Conservation (phyloP, 495 filamentous ascomycete species). For the Amorphotheca resinae region DNA sequence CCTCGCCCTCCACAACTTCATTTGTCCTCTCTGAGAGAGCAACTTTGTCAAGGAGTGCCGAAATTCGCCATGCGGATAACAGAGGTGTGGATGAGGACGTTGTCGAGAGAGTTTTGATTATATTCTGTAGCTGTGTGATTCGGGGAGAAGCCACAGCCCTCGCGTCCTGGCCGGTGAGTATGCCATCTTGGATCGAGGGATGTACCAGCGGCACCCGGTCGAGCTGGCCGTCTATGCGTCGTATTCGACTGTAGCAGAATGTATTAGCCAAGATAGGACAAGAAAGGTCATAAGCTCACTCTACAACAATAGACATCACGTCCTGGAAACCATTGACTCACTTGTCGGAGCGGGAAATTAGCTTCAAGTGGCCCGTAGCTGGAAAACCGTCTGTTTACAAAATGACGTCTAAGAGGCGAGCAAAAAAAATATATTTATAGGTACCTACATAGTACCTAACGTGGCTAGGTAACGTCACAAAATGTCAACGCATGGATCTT, state of each 20-base stretch:
- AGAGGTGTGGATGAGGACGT: conserved; percentile 43
- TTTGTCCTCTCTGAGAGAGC: conserved; percentile 23
- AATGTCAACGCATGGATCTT: too few relatives aligned
- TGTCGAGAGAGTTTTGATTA: conserved; percentile 57
- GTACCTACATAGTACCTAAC: too few relatives aligned
- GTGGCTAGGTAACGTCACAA: too few relatives aligned
- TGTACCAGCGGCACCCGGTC: conserved; percentile 55
- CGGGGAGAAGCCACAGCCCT: conserved; percentile 24
- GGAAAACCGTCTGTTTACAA: too few relatives aligned
- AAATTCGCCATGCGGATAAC: conserved; percentile 39
- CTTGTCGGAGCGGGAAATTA: too few relatives aligned
- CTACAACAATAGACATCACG: conserved; percentile 53
- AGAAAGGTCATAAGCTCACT: conserved; percentile 36
- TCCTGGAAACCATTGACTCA: not conserved
- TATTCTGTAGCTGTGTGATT: conserved; percentile 41
- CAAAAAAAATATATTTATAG: too few relatives aligned
- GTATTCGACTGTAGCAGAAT: conserved; percentile 51
- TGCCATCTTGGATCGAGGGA: conserved; percentile 22
- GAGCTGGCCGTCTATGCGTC: conserved; percentile 63
- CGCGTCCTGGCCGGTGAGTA: conserved; percentile 17
- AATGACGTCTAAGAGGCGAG: too few relatives aligned
- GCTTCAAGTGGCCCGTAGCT: too few relatives aligned
- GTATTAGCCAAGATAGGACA: not conserved
- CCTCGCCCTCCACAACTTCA: conserved; percentile 9
- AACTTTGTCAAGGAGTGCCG: conserved; percentile 46